These are phyloP conservation scores for Candida yuanshanica DNA, from an alignment of 805 yeast species.

Conservation along the genomic window DNA sequence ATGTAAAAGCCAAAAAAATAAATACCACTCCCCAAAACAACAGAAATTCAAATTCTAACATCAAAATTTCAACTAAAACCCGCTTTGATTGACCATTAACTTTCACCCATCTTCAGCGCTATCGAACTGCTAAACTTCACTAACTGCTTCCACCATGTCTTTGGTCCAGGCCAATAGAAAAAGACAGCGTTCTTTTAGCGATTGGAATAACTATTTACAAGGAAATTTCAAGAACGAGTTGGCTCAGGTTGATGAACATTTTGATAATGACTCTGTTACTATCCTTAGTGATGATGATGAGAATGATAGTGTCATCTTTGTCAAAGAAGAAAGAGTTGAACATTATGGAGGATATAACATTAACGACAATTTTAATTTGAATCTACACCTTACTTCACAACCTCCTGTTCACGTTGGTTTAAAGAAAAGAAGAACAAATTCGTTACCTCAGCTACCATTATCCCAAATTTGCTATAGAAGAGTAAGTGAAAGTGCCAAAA, in stretches of 20 bases:
- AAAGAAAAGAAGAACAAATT: conserved; percentile 44
- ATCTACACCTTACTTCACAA: conserved; percentile 9
- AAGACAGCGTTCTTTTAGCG: conserved; percentile 32
- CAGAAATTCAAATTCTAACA: not conserved
- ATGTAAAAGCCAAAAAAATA: not conserved
- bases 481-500: conserved; percentile 31
- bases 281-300: conserved; percentile 4
- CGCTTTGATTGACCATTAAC: not conserved
- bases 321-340: not conserved
- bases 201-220: conserved; percentile 23
- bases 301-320: conserved; percentile 5
- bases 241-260: conserved; percentile 7
- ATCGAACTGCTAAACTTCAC: not conserved
- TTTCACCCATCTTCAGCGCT: not conserved
- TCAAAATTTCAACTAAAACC: too few species aligned
- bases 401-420: conserved; percentile 22
- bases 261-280: conserved; percentile 4
- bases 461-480: conserved; percentile 37
- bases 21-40: not conserved
- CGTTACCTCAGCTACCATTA: conserved; percentile 49
- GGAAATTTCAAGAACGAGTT: conserved; percentile 12
- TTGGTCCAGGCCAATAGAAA: conserved; percentile 28
- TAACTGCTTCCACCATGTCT: conserved; percentile 7
- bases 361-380: conserved; percentile 11
- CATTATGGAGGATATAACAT: conserved; percentile 2